Base-by-base conservation (phyloP, 768 basidiomycete species). In the Collybia sordida region DNA sequence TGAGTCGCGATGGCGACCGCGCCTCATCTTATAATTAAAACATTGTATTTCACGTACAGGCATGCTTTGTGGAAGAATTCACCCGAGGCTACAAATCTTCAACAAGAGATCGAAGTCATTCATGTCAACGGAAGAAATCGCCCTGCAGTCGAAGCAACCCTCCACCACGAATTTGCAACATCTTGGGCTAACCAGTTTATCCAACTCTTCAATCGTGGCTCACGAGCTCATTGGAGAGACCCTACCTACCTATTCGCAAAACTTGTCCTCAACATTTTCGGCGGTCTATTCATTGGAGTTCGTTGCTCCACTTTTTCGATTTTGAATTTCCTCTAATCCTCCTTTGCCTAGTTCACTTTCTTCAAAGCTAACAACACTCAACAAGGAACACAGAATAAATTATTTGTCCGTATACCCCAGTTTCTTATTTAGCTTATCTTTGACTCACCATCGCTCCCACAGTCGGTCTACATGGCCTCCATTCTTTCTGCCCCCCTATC, bases 171-270 rank as follows among this genome's bases (percentile, higher is more conserved):
- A 44, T 84, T 78, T 42, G 81, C 83, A 0, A 76, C 83, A 0
- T 65, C 77, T 0, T 84, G 81, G 81, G 37, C 55, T 6, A 69
- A 75, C 49, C 85, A 86, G 57, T 59, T 73, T 2, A 59, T 56
- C 42, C 64, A 71, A 48, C 63, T 85, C 1, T 52, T 79, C 12
- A 63, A 58, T 38, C 80, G 85, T 6, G 75, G 78, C 43, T 57
- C 68, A 8, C 51, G 60, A 18, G 72, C 73, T 7, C 73, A 80
- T 56, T 85, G 82, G 79, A 64, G 85, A 45, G 70, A 77, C 50
- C 81, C 84, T 9, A 79, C 77, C 0, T 86, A 86, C 52, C 57
- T 85, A 42, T 66, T 81, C 62, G 80, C 83, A 8, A 86, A 86
- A 62, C 53, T 85, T 27, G 58, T 72, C 36, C 64, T 85, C 23